phyloP scores from a whole-genome alignment of 2,329 filamentous ascomycete species.

The Tolypocladium guangdongense region DNA sequence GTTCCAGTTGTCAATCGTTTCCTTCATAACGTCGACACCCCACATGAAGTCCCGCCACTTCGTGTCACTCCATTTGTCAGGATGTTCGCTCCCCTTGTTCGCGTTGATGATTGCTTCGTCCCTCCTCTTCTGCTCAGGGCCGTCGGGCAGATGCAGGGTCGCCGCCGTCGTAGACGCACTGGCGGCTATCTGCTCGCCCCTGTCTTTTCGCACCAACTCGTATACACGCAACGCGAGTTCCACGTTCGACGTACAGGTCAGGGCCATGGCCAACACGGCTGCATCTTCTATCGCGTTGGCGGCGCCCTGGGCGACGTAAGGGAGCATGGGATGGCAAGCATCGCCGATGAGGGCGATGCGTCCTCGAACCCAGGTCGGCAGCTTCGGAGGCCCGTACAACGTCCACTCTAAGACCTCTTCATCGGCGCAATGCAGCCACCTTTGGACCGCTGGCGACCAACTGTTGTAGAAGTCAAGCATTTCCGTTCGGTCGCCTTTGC shows the following conservation, averaged over 20 bases:
- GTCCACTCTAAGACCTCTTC: conserved; percentile 59
- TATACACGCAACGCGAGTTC: conserved; percentile 10
- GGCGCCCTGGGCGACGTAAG: conserved; percentile 56
- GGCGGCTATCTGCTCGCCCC: conserved; percentile 9
- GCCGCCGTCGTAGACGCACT: conserved; percentile 6
- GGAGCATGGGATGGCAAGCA: conserved; percentile 56
- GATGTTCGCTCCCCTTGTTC: conserved; percentile 3
- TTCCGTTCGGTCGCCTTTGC: conserved; percentile 45
- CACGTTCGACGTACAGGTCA: conserved; percentile 12
- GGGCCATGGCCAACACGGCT: conserved; percentile 36
- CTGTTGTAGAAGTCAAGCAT: conserved; percentile 50
- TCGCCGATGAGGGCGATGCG: conserved; percentile 49
- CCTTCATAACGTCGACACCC: conserved; percentile 18
- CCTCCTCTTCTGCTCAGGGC: conserved; percentile 6
- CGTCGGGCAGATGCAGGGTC: conserved; percentile 10
- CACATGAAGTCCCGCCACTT: conserved; percentile 18
- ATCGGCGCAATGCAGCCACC: conserved; percentile 50
- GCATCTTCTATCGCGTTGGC: conserved; percentile 60
- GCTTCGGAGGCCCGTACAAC: conserved; percentile 47
- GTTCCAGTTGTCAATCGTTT: conserved; percentile 12
- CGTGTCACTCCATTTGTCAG: conserved; percentile 15
- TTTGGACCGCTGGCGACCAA: conserved; percentile 50
- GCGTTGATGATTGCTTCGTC: conserved; percentile 8
- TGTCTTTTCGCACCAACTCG: conserved; percentile 9
- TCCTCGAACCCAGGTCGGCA: conserved; percentile 50